Evolutionary conservation across 2,329 filamentous ascomycete species (phyloP).

Genomic region (Curvularia hawaiiensis): DNA sequence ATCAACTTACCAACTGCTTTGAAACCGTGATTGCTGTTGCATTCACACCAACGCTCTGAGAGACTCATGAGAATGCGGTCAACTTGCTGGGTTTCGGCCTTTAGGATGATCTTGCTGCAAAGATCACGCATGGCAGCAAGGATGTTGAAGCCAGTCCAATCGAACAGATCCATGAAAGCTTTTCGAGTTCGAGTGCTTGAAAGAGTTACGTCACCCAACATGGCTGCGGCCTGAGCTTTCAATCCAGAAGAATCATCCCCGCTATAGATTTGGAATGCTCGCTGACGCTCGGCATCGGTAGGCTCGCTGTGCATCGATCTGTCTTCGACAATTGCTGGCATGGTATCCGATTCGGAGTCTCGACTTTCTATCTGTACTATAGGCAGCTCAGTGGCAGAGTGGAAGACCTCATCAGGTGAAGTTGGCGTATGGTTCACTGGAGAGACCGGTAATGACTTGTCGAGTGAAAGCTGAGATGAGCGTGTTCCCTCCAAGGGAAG

Average conservation of each 20-base stretch:
- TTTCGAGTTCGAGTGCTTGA: conserved; percentile 61
- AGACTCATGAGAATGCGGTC: conserved; percentile 92
- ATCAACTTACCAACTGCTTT: conserved; percentile 75
- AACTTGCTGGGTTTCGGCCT: conserved; percentile 94
- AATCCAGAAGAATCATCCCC: conserved; percentile 81
- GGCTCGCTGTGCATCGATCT: conserved; percentile 47
- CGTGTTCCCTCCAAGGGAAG: conserved; percentile 49
- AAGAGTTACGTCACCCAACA: conserved; percentile 75
- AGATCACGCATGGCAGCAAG: conserved; percentile 78
- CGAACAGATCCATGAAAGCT: conserved; percentile 92
- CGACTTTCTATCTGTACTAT: conserved; percentile 58
- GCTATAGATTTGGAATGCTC: conserved; percentile 82
- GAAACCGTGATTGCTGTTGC: conserved; percentile 92
- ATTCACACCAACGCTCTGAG: conserved; percentile 88
- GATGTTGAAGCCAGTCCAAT: conserved; percentile 82
- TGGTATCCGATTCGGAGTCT: conserved; percentile 47
- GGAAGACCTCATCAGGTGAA: conserved; percentile 52
- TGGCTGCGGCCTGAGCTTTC: conserved; percentile 81
- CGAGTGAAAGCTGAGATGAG: conserved; percentile 42
- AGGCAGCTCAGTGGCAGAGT: conserved; percentile 56
- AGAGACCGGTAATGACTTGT: conserved; percentile 43
- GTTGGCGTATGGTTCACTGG: conserved; percentile 45
- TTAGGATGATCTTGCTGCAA: conserved; percentile 80
- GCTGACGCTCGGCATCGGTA: conserved; percentile 72
- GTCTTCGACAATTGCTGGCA: conserved; percentile 45